Base-by-base conservation (phyloP, 495 filamentous ascomycete species). In the Aspergillus asperescens region DNA sequence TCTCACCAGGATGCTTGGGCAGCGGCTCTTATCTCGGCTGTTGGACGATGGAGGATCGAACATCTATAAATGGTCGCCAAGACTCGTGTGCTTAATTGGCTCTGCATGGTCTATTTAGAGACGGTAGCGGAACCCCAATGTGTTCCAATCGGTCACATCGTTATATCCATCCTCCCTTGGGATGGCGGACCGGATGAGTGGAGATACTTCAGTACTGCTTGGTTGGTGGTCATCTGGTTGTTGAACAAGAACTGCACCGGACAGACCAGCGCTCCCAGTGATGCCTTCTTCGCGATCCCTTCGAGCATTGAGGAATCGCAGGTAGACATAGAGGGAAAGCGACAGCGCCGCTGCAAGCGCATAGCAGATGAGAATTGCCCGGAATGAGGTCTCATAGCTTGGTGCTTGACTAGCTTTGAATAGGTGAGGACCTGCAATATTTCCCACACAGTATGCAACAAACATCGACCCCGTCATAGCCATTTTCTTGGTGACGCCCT, bases 401-500 rank as follows among this genome's bases (percentile, higher is more conserved):
- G 71, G 71, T 5, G 65, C 67, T 28, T 73, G 68, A 5, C 50
- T 54, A 12, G 63, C 56, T 5, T 55, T 55, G 42, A 74, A 74
- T 32, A 72, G 63, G 22, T 74, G 71, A 7, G 71, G 71, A 1
- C 71, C 71, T 0, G 63, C 59, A 25, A 74, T 73, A 18, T 74
- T 74, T 0, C 71, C 71, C 0, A 64, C 62, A 24, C 70, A 74
- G 7, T 71, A 72, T n/a, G 62, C 70, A 7, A 73, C 55, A 29
- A 74, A 73, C 18, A 72, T 62, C 43, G 71, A 44, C 1, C 71
- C 73, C 0, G 73, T 75, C 32, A 78, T 63, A 0, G 74, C 70
- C 51, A 74, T 74, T 56, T 86, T 86, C 65, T 87, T 87, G 3
- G 83, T 85, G 58, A 83, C 84, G 12, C 83, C 83, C 1, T 79